These are phyloP conservation scores for Bruguiera gymnorhiza DNA, from an alignment of 345 rosid species.

Conservation along the genomic window DNA sequence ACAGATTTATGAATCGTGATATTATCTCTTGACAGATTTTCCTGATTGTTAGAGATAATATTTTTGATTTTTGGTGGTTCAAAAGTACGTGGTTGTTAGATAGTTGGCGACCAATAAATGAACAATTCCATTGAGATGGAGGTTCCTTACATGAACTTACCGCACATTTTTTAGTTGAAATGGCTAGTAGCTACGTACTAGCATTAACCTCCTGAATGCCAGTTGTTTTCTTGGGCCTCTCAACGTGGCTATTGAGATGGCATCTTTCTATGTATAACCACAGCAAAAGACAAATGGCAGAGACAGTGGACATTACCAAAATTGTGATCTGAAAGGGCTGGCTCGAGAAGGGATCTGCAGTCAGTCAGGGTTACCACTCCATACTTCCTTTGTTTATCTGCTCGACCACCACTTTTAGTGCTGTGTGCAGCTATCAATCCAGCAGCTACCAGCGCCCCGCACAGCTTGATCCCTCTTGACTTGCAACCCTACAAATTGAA, in stretches of 20 bases:
- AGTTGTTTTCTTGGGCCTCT: too few relatives aligned
- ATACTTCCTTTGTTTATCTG: slow-evolving; percentile 35
- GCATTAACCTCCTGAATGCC: too few relatives aligned
- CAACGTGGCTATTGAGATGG: not conserved
- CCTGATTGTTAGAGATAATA: too few relatives aligned
- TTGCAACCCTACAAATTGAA: slow-evolving; percentile 46
- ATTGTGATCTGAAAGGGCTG: slow-evolving; percentile 33
- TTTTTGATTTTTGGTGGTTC: too few relatives aligned
- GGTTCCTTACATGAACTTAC: too few relatives aligned
- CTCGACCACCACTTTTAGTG: slow-evolving; percentile 18
- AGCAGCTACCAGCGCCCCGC: slow-evolving; percentile 57
- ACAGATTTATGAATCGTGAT: too few relatives aligned
- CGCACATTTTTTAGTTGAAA: too few relatives aligned
- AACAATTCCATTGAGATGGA: too few relatives aligned
- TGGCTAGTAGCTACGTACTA: too few relatives aligned
- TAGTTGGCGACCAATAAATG: too few relatives aligned
- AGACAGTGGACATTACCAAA: slow-evolving; percentile 24
- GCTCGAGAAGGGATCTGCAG: slow-evolving; percentile 38
- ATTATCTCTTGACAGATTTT: too few relatives aligned
- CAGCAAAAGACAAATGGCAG: not conserved
- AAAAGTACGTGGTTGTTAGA: too few relatives aligned
- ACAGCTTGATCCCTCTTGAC: slow-evolving; percentile 56
- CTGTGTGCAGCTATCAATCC: slow-evolving; percentile 56
- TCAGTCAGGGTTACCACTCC: slow-evolving; percentile 46
- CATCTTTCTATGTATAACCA: not conserved